These are phyloP conservation scores for Calonectria leucothoes DNA, from an alignment of 2,329 filamentous ascomycete genomes.

Conservation along the genomic window DNA sequence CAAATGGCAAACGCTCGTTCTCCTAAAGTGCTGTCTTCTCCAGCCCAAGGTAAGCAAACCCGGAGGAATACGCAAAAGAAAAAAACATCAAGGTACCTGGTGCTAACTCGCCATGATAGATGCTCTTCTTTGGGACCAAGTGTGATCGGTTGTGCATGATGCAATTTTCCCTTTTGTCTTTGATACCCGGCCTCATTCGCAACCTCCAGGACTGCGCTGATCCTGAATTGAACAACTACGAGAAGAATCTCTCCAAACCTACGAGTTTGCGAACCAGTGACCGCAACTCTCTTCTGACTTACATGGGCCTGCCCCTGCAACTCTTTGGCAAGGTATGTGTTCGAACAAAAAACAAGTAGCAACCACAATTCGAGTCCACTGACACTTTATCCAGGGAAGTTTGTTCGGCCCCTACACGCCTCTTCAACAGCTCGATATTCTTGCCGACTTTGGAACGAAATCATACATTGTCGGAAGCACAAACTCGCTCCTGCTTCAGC, in stretches of 20 bases:
- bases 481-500: conserved; percentile 92
- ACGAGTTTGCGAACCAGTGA: conserved; percentile 93
- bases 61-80: no score
- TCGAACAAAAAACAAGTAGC: background rate
- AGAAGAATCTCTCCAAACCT: conserved; percentile 78
- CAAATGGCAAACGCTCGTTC: conserved; percentile 91
- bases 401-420: conserved; percentile 98
- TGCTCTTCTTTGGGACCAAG: conserved; percentile 98
- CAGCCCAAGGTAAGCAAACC: conserved; percentile 84
- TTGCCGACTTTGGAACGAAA: conserved; percentile 94
- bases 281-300: conserved; percentile 86
- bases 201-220: conserved; percentile 96
- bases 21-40: conserved; percentile 92
- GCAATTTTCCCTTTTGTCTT: conserved; percentile 94
- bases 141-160: conserved; percentile 98
- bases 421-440: conserved; percentile 91
- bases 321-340: conserved; percentile 85
- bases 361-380: conserved; percentile 8
- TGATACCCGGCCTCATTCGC: conserved; percentile 92
- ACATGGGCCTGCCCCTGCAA: conserved; percentile 94
- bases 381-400: conserved; percentile 71
- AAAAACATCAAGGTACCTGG: background rate
- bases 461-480: conserved; percentile 98
- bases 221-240: conserved; percentile 88
- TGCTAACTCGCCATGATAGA: conserved; percentile 63